Evolutionary conservation across 495 filamentous ascomycete species (phyloP), one percentile per base, ranked within the genome.

Genomic region (Aspergillus saccharolyticus): DNA sequence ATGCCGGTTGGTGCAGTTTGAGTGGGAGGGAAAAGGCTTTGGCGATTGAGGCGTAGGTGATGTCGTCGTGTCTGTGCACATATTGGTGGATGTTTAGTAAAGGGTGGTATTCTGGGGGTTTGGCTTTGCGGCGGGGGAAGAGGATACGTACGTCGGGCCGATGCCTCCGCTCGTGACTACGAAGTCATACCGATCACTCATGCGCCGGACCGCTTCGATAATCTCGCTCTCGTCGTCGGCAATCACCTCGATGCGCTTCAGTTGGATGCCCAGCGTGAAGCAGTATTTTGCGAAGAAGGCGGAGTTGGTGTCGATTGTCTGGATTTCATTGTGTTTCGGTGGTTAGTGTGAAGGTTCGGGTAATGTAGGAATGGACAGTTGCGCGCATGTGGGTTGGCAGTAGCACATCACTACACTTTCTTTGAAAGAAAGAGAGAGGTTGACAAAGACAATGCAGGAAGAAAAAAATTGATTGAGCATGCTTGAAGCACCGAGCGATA

Each of bases 101-200:
- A 28, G 25, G 25, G 25, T 4, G 25, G 25, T 3, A 9, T 3
- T 28, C 43, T 44, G 18, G 8, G 30, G 7, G 43, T 42, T 51
- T 25, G 20, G 21, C 30, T 12, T 12, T 19, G 16, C 12, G 42
- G 43, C n/a, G 44, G 55, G 47, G 25, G 6, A 57, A 12, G 51
- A 60, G 58, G 57, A 56, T 62, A 74, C 79, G 63, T 66, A 92
- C 89, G 92, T 97, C 53, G 94, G 93, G 3, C 94, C 94, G 66
- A 98, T 97, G 22, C 94, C 94, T 53, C 94, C 94, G 62, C 87
- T 89, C 45, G 94, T 98, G 2, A 96, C 90, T 18, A 98, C 90
- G 57, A 97, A 88, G 72, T 97, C 94, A 66, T 96, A 96, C 56
- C 83, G 84, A 25, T 80, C 75, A 69, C 88, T 92, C 90, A 98